Base-by-base conservation (phyloP, 2,329 filamentous ascomycete genomes). In the Xylariales sp. region DNA sequence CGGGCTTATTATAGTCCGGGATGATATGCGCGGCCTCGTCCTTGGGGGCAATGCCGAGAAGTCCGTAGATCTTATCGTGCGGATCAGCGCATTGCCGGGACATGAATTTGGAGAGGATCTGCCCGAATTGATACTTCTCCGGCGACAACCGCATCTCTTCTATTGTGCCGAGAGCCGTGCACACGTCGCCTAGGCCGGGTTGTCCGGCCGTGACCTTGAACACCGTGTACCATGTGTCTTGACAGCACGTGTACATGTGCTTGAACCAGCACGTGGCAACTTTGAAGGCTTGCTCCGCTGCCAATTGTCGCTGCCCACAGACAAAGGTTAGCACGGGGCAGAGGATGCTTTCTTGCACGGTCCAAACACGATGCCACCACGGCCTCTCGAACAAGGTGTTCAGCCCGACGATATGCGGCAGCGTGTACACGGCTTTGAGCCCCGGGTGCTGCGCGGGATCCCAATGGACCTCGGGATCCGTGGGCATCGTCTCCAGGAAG, bases 91-190 rank as follows among this genome's bases (percentile, higher is more conserved):
- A 53, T 18, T 36, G 30, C 6, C 50, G 14, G 1, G 32, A 36
- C 50, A 53, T 53, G 30, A 53, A 53, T 36, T 53, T 53, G 30
- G 50, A 53, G 3, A 53, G 5, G 7, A 53, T 53, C 14, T 53
- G 32, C 10, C 3, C 10, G 8, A 50, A 50, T 16, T 14, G 2
- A 32, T 12, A 28, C n/a, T 28, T 14, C 48, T 16, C 23, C 48
- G 7, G 30, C 2, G 48, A 50, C 32, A 10, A 16, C 3, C 48
- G 48, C 48, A 50, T 32, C 10, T 32, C 48, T 50, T 50, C 28
- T 14, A 50, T 28, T 12, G 9, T 50, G 28, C 48, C 2, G 10
- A 50, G 48, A 50, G 48, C 23, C 48, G 48, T 50, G 23, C 48
- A 50, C 4, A 28, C 28, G 10, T 50, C 48, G 28, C 48, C 48